phyloP scores from a whole-genome alignment of 768 basidiomycete species.

The Mrakia frigida region DNA sequence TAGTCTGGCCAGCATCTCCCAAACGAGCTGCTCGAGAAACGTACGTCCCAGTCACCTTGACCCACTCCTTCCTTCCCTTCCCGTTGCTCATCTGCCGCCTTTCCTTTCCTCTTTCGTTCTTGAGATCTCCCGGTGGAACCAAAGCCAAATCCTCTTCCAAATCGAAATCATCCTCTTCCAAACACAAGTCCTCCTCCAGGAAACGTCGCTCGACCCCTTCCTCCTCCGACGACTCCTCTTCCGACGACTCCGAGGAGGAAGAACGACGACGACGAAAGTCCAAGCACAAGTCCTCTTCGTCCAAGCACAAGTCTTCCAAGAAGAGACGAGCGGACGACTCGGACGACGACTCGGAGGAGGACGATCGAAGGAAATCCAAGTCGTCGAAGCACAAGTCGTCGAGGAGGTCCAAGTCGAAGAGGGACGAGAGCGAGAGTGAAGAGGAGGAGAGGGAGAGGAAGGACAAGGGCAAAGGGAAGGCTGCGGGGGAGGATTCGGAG shows the following conservation, averaged over 20 bases:
- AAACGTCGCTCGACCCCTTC: slow-evolving; percentile 22
- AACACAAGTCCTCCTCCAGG: slow-evolving; percentile 17
- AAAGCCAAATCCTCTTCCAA: slow-evolving; percentile 19
- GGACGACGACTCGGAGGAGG: slow-evolving; percentile 17
- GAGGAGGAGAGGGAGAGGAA: slow-evolving; percentile 26
- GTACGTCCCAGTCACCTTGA: slow-evolving; percentile 6
- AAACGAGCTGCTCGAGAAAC: slow-evolving; percentile 26
- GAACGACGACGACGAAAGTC: slow-evolving; percentile 16
- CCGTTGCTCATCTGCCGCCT: background rate
- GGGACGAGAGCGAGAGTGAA: slow-evolving; percentile 41
- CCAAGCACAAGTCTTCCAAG: slow-evolving; percentile 11
- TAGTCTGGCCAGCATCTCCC: slow-evolving; percentile 31
- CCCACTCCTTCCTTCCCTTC: background rate
- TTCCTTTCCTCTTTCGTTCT: background rate
- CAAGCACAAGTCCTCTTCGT: slow-evolving; percentile 9
- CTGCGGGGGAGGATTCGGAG: slow-evolving; percentile 46
- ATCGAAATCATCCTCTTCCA: slow-evolving; percentile 10
- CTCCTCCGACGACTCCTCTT: slow-evolving; percentile 15
- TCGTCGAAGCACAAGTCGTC: slow-evolving; percentile 48
- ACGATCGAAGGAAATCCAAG: slow-evolving; percentile 53
- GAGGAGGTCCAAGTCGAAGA: slow-evolving; percentile 48
- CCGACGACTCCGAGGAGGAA: slow-evolving; percentile 15
- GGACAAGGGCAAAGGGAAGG: slow-evolving; percentile 40
- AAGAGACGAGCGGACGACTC: slow-evolving; percentile 26
- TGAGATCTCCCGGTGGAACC: background rate